Evolutionary conservation across 345 rosid genomes (phyloP).

Genomic region (Hibiscus mutabilis): DNA sequence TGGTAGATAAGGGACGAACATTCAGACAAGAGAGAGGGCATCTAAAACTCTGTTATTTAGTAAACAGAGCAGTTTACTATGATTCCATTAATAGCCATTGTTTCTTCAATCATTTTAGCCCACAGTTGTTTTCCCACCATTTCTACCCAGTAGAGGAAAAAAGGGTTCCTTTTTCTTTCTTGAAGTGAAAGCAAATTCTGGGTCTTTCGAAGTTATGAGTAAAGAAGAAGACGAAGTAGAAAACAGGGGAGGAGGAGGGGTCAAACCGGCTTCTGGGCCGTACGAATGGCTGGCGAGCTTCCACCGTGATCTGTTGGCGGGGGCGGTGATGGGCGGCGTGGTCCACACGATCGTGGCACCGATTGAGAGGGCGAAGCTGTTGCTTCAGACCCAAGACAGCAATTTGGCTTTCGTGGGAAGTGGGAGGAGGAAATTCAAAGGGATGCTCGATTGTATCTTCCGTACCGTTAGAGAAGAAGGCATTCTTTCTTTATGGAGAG

Average conservation of each 20-base stretch:
- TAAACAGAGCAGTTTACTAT: not conserved
- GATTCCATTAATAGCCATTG: not conserved
- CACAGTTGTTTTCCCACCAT: not conserved
- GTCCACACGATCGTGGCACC: constrained; percentile 99
- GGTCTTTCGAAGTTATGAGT: constrained; percentile 19
- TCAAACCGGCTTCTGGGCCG: constrained; percentile 11
- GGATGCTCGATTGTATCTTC: constrained; percentile 80
- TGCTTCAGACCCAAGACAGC: constrained; percentile 95
- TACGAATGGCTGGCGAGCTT: constrained; percentile 42
- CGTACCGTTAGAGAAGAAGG: constrained; percentile 89
- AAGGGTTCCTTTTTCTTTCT: not conserved
- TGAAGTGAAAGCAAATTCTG: not conserved
- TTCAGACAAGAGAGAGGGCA: not conserved
- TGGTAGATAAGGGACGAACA: not conserved
- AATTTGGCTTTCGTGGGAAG: constrained; percentile 67
- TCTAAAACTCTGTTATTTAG: not conserved
- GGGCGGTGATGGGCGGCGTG: constrained; percentile 88
- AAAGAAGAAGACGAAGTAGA: constrained; percentile 42
- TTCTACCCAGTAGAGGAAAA: not conserved
- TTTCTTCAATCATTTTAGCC: not conserved
- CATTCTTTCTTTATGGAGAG: constrained; percentile 83
- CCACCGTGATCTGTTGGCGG: constrained; percentile 82
- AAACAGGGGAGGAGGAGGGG: constrained; percentile 10
- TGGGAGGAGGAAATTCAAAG: constrained; percentile 67
- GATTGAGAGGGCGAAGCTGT: constrained; percentile 79